Conservation (phyloP, 768 basidiomycete genomes). For the Trametes gibbosa region DNA sequence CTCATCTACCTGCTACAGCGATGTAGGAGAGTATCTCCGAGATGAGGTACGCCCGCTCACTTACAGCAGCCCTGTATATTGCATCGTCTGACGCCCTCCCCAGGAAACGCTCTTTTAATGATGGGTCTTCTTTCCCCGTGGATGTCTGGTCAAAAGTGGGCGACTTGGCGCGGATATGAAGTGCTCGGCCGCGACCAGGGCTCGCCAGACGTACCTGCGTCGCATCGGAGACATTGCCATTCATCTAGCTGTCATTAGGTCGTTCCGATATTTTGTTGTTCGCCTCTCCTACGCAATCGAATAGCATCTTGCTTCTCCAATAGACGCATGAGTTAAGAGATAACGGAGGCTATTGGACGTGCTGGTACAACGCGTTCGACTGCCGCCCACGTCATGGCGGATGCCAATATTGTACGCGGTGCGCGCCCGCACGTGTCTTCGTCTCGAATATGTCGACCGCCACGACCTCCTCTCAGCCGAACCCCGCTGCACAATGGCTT, state of each 20-base stretch:
- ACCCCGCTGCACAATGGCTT: slow-evolving; percentile 46
- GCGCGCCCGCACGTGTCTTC: slow-evolving; percentile 21
- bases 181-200: slow-evolving; percentile 37
- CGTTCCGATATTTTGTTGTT: slow-evolving; percentile 4
- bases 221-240: slow-evolving; percentile 8
- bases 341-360: background rate
- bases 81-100: slow-evolving; percentile 7
- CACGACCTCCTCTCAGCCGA: slow-evolving; percentile 33
- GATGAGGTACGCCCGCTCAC: slow-evolving; percentile 68
- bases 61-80: background rate
- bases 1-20: slow-evolving; percentile 44
- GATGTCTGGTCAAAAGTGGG: background rate
- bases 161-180: slow-evolving; percentile 37
- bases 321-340: background rate
- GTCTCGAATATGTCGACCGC: slow-evolving; percentile 23
- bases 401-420: background rate
- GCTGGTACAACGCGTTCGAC: background rate
- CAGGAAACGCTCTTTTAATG: slow-evolving; percentile 77
- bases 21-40: slow-evolving; percentile 96
- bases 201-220: slow-evolving; percentile 8
- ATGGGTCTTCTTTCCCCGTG: background rate
- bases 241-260: slow-evolving; percentile 3
- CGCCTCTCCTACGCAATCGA: background rate
- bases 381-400: slow-evolving; percentile 18
- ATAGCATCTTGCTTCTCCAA: background rate